A percentile compares a stretch with the other conserved stretches of the same genome.
These are phyloP conservation scores for Nematodospora anomalae DNA, from an alignment of 1,139 yeast species.

Conservation along the genomic window DNA sequence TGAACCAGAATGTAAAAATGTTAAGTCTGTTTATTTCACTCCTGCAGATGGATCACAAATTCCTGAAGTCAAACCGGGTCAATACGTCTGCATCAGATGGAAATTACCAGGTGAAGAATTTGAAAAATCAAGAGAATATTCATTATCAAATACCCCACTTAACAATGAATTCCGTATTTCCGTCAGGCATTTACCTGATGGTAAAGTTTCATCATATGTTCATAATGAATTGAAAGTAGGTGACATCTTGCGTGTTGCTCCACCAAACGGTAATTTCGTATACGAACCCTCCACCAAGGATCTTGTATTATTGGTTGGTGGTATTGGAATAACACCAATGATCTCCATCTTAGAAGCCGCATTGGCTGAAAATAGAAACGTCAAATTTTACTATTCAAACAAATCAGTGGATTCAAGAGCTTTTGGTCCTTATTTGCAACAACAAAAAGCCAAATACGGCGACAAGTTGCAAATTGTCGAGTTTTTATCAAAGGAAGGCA, in stretches of 20 bases:
- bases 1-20: constrained; percentile 45
- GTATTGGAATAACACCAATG: constrained; percentile 70
- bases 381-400: constrained; percentile 33
- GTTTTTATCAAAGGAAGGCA: constrained; percentile 18
- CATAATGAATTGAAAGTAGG: constrained; percentile 53
- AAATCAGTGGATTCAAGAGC: constrained; percentile 24
- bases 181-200: constrained; percentile 47
- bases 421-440: constrained; percentile 25
- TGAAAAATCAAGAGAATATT: constrained; percentile 51
- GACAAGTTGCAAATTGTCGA: constrained; percentile 23
- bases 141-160: constrained; percentile 39
- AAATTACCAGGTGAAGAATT: constrained; percentile 27
- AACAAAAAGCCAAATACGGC: constrained; percentile 18
- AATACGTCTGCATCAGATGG: constrained; percentile 58
- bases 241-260: constrained; percentile 49
- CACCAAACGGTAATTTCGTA: constrained; percentile 61
- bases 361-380: constrained; percentile 26
- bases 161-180: constrained; percentile 51
- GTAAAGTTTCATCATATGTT: constrained; percentile 53
- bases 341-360: constrained; percentile 50
- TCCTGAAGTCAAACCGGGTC: constrained; percentile 51
- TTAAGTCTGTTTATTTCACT: constrained; percentile 52
- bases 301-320: constrained; percentile 53
- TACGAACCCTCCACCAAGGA: constrained; percentile 32
- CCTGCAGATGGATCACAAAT: constrained; percentile 45